These are phyloP conservation scores for Agapanthus africanus DNA, from an alignment of 106 monocot species.

Conservation along the genomic window DNA sequence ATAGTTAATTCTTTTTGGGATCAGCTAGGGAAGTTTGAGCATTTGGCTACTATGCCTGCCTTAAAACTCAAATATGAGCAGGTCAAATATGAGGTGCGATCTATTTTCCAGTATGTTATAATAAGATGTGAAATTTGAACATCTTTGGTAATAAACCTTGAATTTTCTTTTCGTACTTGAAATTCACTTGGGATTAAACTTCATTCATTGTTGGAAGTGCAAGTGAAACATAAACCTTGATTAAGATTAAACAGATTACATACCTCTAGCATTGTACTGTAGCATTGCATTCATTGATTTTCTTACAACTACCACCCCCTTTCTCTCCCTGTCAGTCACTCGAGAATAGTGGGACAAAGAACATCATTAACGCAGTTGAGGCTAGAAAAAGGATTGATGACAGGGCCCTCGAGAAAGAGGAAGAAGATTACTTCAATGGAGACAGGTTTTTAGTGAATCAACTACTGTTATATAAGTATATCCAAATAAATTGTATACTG, in stretches of 20 bases:
- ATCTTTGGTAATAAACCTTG: background rate
- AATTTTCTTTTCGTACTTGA: background rate
- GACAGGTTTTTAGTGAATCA: constrained; percentile 48
- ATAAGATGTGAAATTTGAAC: background rate
- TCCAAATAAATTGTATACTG: background rate
- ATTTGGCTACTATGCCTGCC: constrained; percentile 51
- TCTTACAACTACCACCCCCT: background rate
- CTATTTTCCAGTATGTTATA: background rate
- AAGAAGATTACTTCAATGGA: constrained; percentile 96
- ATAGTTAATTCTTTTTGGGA: constrained; percentile 69
- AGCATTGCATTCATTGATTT: background rate
- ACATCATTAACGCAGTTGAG: constrained; percentile 15
- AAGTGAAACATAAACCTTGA: background rate
- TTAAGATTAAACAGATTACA: too few species aligned
- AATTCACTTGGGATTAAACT: background rate
- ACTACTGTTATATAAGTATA: background rate
- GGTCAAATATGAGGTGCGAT: constrained; percentile 51
- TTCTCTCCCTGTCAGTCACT: constrained; percentile 33
- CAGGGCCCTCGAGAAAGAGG: constrained; percentile 90
- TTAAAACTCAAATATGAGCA: constrained; percentile 93
- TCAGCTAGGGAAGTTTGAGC: constrained; percentile 59
- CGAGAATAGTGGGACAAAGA: constrained; percentile 48
- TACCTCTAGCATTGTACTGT: too few species aligned
- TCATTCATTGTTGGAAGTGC: background rate
- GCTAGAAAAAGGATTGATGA: constrained; percentile 61